Conservation (phyloP, 108 stramenopile genomes). For the Nitzschia sp. region DNA sequence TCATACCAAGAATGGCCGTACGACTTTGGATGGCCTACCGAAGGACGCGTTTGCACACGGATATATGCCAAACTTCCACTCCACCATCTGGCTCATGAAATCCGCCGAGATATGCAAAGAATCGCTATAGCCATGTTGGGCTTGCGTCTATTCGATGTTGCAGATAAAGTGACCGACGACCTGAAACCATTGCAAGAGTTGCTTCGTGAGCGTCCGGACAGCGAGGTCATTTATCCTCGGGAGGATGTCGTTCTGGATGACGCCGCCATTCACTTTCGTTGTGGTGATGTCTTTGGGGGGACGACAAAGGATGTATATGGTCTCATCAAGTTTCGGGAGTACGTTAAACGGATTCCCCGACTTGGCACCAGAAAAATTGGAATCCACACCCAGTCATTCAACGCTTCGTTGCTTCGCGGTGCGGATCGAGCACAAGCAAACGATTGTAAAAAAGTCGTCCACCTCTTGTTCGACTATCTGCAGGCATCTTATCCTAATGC, state of each 20-base stretch:
- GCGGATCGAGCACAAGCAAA: conserved; percentile 2
- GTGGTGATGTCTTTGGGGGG: conserved; percentile 38
- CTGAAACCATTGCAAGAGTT: neutral
- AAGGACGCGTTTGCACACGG: neutral
- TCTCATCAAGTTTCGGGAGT: conserved; percentile 30
- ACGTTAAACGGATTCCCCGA: conserved; percentile 25
- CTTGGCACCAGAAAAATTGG: conserved; percentile 31
- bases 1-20: conserved; percentile 1
- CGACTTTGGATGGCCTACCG: neutral
- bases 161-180: neutral
- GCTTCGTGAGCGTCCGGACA: neutral
- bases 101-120: conserved; percentile 6
- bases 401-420: conserved; percentile 3
- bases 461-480: conserved; percentile 25
- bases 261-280: conserved; percentile 44
- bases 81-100: conserved; percentile 12
- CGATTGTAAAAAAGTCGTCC: conserved; percentile 20
- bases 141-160: neutral
- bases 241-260: conserved; percentile 33
- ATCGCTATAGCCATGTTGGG: conserved; percentile 19
- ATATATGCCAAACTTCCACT: conserved; percentile 19
- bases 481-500: conserved; percentile 25
- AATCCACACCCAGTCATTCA: conserved; percentile 41
- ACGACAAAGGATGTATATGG: conserved; percentile 27
- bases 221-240: neutral